Evolutionary conservation across 352 stramenopile genomes (phyloP).

Genomic region (Thalassiosira ordinaria): DNA sequence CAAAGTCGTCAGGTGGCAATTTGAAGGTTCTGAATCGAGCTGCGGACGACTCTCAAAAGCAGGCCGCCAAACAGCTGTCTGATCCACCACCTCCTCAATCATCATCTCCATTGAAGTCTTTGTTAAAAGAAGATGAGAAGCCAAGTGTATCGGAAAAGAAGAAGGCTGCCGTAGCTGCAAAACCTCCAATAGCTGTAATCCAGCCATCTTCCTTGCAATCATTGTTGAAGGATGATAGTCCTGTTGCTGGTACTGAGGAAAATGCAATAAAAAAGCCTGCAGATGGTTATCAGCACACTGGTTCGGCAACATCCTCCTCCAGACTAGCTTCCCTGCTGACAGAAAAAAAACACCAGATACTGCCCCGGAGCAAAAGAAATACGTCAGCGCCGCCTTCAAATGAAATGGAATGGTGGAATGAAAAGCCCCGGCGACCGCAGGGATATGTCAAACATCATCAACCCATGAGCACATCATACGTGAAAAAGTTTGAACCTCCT

Average conservation of each 20-base stretch:
- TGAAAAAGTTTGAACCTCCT: constrained; percentile 59
- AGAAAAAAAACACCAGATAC: no score
- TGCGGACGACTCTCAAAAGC: background rate
- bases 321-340: constrained; percentile 16
- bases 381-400: no score
- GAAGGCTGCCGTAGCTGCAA: background rate
- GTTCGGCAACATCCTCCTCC: background rate
- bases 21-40: constrained; percentile 13
- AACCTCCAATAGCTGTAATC: constrained; percentile 26
- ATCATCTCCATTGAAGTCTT: constrained; percentile 26
- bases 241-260: constrained; percentile 5
- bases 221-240: constrained; percentile 34
- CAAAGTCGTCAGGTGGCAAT: background rate
- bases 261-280: background rate
- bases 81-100: no score
- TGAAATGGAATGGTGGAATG: constrained; percentile 41
- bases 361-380: constrained; percentile 10
- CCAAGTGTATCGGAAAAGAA: constrained; percentile 17
- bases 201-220: constrained; percentile 35
- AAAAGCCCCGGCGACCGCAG: constrained; percentile 14
- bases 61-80: constrained; percentile 15
- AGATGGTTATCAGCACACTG: no score
- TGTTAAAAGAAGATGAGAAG: constrained; percentile 29
- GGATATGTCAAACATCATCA: constrained; percentile 41
- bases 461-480: constrained; percentile 41